Conservation (phyloP, 495 filamentous ascomycete genomes). For the Bathelium albidoporum region DNA sequence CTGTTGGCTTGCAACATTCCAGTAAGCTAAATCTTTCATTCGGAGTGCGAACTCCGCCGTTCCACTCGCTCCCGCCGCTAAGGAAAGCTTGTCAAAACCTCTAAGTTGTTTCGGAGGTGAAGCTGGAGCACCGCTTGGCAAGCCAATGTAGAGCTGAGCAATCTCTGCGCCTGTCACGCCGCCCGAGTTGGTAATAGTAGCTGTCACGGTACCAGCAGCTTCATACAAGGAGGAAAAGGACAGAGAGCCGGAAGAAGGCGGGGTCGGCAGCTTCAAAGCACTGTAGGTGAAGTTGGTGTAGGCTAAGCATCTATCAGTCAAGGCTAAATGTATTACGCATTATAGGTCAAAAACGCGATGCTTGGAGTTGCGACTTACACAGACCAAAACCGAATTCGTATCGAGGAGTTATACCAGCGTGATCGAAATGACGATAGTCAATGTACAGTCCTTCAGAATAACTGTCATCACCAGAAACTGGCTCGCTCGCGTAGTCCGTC, state of each 20-base stretch:
- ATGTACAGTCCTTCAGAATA: slow-evolving; percentile 26
- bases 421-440: slow-evolving; percentile 24
- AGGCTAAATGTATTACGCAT: not conserved
- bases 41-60: slow-evolving; percentile 39
- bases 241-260: not conserved
- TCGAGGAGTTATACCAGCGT: slow-evolving; percentile 19
- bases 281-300: slow-evolving; percentile 3
- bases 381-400: slow-evolving; percentile 24
- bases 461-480: slow-evolving; percentile 8
- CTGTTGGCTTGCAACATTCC: slow-evolving; percentile 38
- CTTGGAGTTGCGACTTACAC: not conserved
- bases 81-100: slow-evolving; percentile 45
- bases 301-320: not conserved
- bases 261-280: not conserved
- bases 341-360: not conserved
- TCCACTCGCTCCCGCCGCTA: slow-evolving; percentile 35
- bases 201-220: slow-evolving; percentile 36
- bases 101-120: slow-evolving; percentile 43
- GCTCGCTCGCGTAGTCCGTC: slow-evolving; percentile 15
- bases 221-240: slow-evolving; percentile 27
- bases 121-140: slow-evolving; percentile 21
- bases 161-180: slow-evolving; percentile 44
- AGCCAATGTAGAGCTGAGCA: slow-evolving; percentile 46
- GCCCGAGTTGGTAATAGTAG: slow-evolving; percentile 43
- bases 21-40: slow-evolving; percentile 45